phyloP scores from a whole-genome alignment of 179 eudicot genomes.

The Carnegiea gigantea region DNA sequence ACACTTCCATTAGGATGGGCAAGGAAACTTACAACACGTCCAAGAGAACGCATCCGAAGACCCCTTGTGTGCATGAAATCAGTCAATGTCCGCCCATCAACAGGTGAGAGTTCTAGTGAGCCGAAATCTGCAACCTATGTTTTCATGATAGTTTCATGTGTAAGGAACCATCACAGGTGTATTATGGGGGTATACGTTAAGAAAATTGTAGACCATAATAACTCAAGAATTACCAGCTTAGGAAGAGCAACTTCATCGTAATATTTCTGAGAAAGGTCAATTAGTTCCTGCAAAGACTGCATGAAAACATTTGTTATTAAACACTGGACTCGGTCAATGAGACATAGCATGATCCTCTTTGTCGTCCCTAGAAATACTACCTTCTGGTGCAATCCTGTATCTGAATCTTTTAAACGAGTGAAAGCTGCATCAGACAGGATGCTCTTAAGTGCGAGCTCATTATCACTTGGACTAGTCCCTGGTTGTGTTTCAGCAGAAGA shows the following conservation, averaged over 20 bases:
- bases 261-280: slow-evolving; percentile 82
- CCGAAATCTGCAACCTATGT: slow-evolving; percentile 98
- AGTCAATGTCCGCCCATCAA: slow-evolving; percentile 96
- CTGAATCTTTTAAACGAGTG: slow-evolving; percentile 77
- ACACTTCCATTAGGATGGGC: neutral
- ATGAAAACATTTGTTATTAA: slow-evolving; percentile 21
- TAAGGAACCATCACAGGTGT: slow-evolving; percentile 3
- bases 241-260: slow-evolving; percentile 94
- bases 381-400: slow-evolving; percentile 93
- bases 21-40: slow-evolving; percentile 76
- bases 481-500: slow-evolving; percentile 38
- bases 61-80: slow-evolving; percentile 99
- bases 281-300: slow-evolving; percentile 87
- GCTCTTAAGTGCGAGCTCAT: slow-evolving; percentile 58
- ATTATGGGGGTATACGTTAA: slow-evolving; percentile 1
- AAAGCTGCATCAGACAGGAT: slow-evolving; percentile 89
- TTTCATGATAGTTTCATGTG: slow-evolving; percentile 21
- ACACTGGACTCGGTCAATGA: neutral
- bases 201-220: neutral
- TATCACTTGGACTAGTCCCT: slow-evolving; percentile 43
- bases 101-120: slow-evolving; percentile 98
- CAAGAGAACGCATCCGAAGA: slow-evolving; percentile 96
- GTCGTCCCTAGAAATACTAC: slow-evolving; percentile 33
- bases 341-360: neutral
- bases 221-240: slow-evolving; percentile 68